phyloP scores from a whole-genome alignment of 2,329 filamentous ascomycete species.

The Ambrosiella cleistominuta region DNA sequence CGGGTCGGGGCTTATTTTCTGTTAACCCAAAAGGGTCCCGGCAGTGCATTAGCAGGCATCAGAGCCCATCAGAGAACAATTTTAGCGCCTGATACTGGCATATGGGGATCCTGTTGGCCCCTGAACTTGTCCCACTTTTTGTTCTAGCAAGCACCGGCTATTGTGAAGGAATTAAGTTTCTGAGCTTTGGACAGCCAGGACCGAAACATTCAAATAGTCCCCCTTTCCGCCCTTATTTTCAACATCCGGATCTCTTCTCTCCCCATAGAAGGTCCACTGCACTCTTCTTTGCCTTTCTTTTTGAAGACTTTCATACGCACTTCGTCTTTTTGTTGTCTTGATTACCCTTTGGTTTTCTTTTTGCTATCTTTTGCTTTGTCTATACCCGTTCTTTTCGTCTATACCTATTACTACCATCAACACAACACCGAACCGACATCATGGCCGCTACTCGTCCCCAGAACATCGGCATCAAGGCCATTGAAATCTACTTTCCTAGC shows the following conservation, averaged over 20 bases:
- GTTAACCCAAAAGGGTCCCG: too few species aligned
- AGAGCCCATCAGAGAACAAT: not conserved
- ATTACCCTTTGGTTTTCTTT: not conserved
- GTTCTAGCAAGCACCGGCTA: not conserved
- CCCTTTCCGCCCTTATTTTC: slow-evolving; percentile 7
- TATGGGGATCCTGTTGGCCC: not conserved
- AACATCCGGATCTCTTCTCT: slow-evolving; percentile 2
- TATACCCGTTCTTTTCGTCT: not conserved
- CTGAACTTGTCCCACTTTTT: slow-evolving; percentile 4
- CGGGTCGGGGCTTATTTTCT: too few species aligned
- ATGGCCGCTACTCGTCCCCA: slow-evolving; percentile 58
- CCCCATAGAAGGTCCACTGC: not conserved
- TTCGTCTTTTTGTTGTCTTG: not conserved
- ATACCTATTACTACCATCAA: slow-evolving; percentile 1
- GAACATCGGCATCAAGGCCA: slow-evolving; percentile 86
- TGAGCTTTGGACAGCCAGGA: not conserved
- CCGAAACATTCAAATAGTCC: slow-evolving; percentile 10
- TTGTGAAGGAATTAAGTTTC: not conserved
- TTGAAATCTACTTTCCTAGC: slow-evolving; percentile 74
- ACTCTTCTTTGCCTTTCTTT: slow-evolving; percentile 5
- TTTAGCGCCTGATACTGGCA: not conserved
- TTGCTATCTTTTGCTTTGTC: not conserved
- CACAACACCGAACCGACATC: slow-evolving; percentile 15
- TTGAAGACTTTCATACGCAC: not conserved
- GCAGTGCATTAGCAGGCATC: not conserved